These are phyloP conservation scores for Hemileccinum rubropunctum DNA, from an alignment of 768 basidiomycete genomes.

Conservation along the genomic window DNA sequence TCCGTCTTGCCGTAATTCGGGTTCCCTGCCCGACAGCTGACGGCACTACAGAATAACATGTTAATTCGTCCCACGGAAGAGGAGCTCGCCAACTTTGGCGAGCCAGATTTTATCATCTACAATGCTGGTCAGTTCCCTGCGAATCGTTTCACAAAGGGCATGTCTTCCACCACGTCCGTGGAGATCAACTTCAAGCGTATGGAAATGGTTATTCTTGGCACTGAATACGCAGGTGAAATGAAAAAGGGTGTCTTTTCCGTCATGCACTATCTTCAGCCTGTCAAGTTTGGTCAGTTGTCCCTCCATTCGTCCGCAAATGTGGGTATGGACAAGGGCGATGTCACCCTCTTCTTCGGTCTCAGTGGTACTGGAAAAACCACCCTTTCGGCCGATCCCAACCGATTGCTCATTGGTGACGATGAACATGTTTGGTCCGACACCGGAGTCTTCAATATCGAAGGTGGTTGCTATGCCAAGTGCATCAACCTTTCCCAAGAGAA, in stretches of 20 bases:
- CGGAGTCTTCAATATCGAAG: constrained; percentile 99
- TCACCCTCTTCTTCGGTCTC: constrained; percentile 98
- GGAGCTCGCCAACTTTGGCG: constrained; percentile 91
- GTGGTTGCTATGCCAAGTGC: constrained; percentile 98
- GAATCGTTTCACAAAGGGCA: constrained; percentile 99
- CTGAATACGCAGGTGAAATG: constrained; percentile 99
- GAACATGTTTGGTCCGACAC: constrained; percentile 99
- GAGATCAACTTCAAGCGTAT: constrained; percentile 99
- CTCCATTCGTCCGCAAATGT: constrained; percentile 98
- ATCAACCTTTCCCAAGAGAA: constrained; percentile 96
- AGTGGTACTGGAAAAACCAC: constrained; percentile 99
- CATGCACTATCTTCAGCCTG: constrained; percentile 99
- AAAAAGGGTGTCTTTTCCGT: constrained; percentile 99
- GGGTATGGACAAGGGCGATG: constrained; percentile 83
- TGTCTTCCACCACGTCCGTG: constrained; percentile 98
- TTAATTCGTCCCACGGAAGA: constrained; percentile 96
- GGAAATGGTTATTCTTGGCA: constrained; percentile 99
- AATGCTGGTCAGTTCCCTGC: constrained; percentile 99
- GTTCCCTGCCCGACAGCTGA: constrained; percentile 7
- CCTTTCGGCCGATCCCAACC: constrained; percentile 92
- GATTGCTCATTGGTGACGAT: constrained; percentile 95
- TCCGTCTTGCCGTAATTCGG: constrained; percentile 36
- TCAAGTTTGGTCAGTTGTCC: constrained; percentile 97
- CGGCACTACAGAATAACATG: constrained; percentile 83
- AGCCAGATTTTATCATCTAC: constrained; percentile 99